Evolutionary conservation across 176 grass and related monocot genomes (phyloP).

Genomic region (Olyra latifolia): DNA sequence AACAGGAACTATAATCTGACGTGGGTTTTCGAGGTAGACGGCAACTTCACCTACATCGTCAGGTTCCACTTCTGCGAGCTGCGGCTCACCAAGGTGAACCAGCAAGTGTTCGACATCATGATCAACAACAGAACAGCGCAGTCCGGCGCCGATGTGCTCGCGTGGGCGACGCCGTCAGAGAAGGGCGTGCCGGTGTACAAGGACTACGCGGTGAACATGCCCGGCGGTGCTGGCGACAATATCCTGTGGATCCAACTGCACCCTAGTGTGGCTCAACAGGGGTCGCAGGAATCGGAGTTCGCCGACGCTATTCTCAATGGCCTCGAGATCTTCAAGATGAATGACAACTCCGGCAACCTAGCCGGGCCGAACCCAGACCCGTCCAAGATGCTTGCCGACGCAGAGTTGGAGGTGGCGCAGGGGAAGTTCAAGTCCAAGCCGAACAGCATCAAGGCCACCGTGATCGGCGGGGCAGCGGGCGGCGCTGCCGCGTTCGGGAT

Average conservation of each 20-base stretch:
- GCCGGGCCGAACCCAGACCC: conserved; percentile 71
- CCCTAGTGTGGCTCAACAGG: neutral
- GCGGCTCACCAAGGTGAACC: conserved; percentile 43
- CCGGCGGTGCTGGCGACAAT: neutral
- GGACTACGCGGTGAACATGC: conserved; percentile 49
- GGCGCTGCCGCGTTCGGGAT: conserved; percentile 56
- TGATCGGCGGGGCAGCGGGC: conserved; percentile 50
- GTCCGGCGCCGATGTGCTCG: conserved; percentile 49
- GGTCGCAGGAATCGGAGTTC: conserved; percentile 30
- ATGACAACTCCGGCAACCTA: conserved; percentile 56
- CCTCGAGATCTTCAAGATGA: conserved; percentile 73
- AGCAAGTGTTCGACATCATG: conserved; percentile 56
- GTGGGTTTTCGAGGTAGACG: conserved; percentile 67
- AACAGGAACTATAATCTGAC: conserved; percentile 66
- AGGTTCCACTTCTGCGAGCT: conserved; percentile 79
- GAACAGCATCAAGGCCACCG: conserved; percentile 9
- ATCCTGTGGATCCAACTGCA: conserved; percentile 59
- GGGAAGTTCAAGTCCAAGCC: conserved; percentile 36
- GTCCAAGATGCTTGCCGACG: conserved; percentile 46
- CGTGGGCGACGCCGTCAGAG: conserved; percentile 22
- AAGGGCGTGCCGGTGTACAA: conserved; percentile 62
- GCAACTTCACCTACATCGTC: conserved; percentile 68
- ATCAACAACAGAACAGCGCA: conserved; percentile 72
- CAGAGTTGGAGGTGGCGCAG: conserved; percentile 28
- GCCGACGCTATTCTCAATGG: conserved; percentile 56